phyloP scores from a whole-genome alignment of 169 alveolate genomes.

The Amoebophrya sp. region DNA sequence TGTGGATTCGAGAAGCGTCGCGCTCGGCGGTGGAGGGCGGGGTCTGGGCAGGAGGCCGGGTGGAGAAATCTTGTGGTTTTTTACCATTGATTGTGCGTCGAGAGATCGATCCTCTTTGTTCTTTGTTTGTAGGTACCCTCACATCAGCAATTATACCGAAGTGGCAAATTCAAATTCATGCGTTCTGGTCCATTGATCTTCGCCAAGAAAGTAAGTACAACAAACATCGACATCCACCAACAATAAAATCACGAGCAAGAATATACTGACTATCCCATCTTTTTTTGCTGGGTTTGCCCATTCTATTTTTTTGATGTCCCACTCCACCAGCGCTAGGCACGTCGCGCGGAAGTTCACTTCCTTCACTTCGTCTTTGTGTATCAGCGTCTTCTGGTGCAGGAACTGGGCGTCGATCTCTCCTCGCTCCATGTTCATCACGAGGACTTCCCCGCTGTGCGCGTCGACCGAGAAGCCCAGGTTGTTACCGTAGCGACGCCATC shows the following conservation, averaged over 20 bases:
- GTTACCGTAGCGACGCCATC: not conserved
- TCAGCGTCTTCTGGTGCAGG: not conserved
- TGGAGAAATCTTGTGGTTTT: too few relatives aligned
- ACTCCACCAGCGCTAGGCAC: not conserved
- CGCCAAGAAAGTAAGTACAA: too few relatives aligned
- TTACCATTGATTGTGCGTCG: too few relatives aligned
- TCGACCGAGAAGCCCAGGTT: not conserved
- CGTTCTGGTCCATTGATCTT: too few relatives aligned
- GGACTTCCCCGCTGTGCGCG: not conserved
- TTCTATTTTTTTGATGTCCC: not conserved
- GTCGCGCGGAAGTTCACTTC: not conserved
- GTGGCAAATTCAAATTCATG: too few relatives aligned
- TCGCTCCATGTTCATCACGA: not conserved
- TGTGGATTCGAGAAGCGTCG: not conserved
- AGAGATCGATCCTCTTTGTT: too few relatives aligned
- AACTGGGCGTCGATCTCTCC: not conserved
- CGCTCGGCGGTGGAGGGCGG: not conserved
- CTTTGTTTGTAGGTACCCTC: too few relatives aligned
- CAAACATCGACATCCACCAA: too few relatives aligned
- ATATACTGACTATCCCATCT: not conserved
- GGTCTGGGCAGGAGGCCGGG: not conserved
- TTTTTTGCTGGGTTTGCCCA: not conserved
- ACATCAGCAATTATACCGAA: too few relatives aligned
- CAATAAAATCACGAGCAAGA: too few relatives aligned
- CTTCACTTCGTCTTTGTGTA: not conserved